A percentile compares a stretch with the other conserved stretches of the same genome.
Evolutionary conservation across 2,329 filamentous ascomycete species (phyloP).

Genomic region (Pyricularia pennisetigena): DNA sequence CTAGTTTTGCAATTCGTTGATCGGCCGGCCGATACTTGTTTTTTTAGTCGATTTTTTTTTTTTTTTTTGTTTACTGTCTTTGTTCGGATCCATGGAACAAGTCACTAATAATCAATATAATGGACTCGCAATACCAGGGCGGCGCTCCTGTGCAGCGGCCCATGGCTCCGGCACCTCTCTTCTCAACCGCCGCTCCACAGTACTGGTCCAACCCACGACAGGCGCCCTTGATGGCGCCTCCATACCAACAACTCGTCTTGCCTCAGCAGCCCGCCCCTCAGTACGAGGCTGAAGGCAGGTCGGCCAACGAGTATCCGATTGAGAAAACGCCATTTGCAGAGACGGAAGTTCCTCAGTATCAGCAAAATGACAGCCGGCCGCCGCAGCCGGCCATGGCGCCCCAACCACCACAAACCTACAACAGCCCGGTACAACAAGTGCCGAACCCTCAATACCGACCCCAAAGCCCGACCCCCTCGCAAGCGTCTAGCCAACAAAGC

Average conservation of each 20-base stretch:
- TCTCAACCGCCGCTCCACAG: not conserved
- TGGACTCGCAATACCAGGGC: not conserved
- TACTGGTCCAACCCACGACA: not conserved
- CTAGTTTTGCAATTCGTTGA: not conserved
- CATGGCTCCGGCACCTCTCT: not conserved
- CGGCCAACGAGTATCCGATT: not conserved
- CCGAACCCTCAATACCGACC: not conserved
- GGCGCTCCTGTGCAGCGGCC: not conserved
- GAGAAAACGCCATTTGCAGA: not conserved
- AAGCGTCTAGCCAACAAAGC: not conserved
- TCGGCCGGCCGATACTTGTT: not conserved
- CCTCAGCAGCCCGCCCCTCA: not conserved
- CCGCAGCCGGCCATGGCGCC: not conserved
- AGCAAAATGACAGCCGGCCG: not conserved
- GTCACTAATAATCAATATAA: not conserved
- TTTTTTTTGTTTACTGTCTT: no score
- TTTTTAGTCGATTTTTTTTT: no score
- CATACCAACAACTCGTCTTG: not conserved
- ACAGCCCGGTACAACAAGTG: not conserved
- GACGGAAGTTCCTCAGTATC: not conserved
- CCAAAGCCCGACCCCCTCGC: not conserved
- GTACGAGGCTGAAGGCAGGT: not conserved
- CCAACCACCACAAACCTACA: not conserved
- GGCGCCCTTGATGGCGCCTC: not conserved
- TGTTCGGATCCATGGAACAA: not conserved